Conservation (phyloP, 1,139 yeast genomes). For the Hyphopichia fennica region DNA sequence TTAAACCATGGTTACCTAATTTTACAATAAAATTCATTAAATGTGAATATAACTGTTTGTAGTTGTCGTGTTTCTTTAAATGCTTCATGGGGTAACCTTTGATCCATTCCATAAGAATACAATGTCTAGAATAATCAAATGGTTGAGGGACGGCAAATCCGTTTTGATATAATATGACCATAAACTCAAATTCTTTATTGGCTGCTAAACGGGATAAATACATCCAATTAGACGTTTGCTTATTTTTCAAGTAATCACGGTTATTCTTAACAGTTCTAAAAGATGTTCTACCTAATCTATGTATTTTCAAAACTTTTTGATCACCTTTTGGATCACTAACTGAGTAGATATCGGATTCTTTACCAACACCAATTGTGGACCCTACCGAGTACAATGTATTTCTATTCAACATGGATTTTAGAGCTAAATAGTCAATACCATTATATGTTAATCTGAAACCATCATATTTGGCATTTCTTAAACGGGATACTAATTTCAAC, state of each 20-base stretch:
- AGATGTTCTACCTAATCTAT: constrained; percentile 90
- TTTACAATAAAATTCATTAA: constrained; percentile 84
- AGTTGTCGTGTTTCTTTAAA: constrained; percentile 64
- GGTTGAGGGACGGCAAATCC: constrained; percentile 90
- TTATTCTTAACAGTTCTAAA: constrained; percentile 90
- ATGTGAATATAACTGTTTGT: constrained; percentile 73
- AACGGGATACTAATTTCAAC: constrained; percentile 69
- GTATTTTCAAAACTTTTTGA: constrained; percentile 79
- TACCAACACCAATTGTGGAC: constrained; percentile 91
- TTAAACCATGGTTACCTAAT: constrained; percentile 83
- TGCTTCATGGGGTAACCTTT: constrained; percentile 89
- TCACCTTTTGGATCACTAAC: constrained; percentile 69
- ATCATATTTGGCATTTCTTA: constrained; percentile 87
- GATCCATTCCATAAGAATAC: constrained; percentile 88
- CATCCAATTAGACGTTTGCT: constrained; percentile 84
- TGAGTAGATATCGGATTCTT: constrained; percentile 94
- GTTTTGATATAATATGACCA: constrained; percentile 69
- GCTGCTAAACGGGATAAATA: constrained; percentile 88
- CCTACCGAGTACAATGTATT: constrained; percentile 79
- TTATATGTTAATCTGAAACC: constrained; percentile 87
- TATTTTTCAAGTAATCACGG: constrained; percentile 80
- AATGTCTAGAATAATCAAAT: constrained; percentile 85
- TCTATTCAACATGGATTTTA: constrained; percentile 76
- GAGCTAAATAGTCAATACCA: constrained; percentile 90
- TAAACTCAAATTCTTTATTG: constrained; percentile 83